phyloP scores from a whole-genome alignment of 805 yeast species.

The Tetrapisispora namnaoensis region DNA sequence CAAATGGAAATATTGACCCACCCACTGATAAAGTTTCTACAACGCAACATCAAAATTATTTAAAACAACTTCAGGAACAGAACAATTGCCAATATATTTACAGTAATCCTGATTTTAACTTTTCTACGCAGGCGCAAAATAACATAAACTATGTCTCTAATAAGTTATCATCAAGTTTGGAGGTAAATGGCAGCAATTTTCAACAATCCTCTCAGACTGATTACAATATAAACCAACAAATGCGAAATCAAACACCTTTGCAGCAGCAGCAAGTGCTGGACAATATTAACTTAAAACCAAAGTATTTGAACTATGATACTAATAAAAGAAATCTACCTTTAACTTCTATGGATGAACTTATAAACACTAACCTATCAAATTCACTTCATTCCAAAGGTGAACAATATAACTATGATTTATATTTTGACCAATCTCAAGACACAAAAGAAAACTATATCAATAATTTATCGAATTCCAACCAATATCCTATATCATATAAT shows the following conservation, averaged over 20 bases:
- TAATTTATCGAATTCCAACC: neutral
- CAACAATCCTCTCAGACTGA: neutral
- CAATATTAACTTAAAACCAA: neutral
- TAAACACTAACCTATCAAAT: neutral
- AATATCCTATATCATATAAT: neutral
- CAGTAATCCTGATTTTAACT: neutral
- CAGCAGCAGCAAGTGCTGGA: constrained; percentile 1
- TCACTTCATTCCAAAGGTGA: neutral
- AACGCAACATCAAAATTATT: neutral
- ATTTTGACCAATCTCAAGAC: neutral
- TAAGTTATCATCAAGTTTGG: neutral
- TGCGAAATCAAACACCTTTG: neutral
- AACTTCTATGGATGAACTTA: neutral
- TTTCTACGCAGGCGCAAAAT: neutral
- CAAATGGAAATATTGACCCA: neutral
- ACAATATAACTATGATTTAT: neutral
- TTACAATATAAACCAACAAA: neutral
- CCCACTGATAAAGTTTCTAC: neutral
- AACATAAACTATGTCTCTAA: neutral
- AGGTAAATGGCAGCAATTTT: neutral
- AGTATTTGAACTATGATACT: neutral
- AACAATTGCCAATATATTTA: neutral
- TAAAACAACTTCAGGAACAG: neutral
- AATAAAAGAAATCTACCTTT: neutral
- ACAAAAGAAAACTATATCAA: neutral